Conservation (phyloP, 2,329 filamentous ascomycete genomes). For the Colletotrichum sp. region DNA sequence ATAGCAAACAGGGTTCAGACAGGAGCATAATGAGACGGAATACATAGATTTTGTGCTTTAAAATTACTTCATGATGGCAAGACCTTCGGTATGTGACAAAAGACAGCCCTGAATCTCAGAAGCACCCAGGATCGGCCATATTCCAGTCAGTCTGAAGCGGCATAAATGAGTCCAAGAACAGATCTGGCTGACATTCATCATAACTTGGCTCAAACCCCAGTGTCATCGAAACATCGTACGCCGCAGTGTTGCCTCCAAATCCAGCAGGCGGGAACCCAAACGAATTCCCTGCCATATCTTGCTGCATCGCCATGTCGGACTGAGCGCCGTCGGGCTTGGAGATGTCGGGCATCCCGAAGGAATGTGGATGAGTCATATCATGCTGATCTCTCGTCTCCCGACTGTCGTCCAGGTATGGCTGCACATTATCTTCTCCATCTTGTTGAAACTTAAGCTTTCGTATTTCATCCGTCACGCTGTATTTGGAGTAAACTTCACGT, state of each 20-base stretch:
- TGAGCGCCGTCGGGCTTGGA: neutral
- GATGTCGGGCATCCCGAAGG: neutral
- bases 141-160: slow-evolving; percentile 3
- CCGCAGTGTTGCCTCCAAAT: neutral
- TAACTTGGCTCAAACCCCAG: slow-evolving; percentile 11
- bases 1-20: neutral
- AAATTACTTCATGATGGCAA: neutral
- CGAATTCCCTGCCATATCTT: neutral
- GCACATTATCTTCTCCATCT: neutral
- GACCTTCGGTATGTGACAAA: neutral
- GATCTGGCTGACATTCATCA: slow-evolving; percentile 2
- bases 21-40: neutral
- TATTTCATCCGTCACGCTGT: slow-evolving; percentile 17
- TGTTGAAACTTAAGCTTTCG: slow-evolving; percentile 10
- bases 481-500: slow-evolving; percentile 12
- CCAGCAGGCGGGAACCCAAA: neutral
- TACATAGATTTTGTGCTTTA: rapidly evolving
- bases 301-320: neutral
- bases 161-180: slow-evolving; percentile 11
- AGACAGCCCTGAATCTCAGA: neutral
- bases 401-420: neutral
- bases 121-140: neutral
- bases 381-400: neutral
- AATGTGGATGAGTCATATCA: neutral
- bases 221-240: slow-evolving; percentile 1